Evolutionary conservation across 306 rosid species (phyloP).

Genomic region (Cicer yamashitae): DNA sequence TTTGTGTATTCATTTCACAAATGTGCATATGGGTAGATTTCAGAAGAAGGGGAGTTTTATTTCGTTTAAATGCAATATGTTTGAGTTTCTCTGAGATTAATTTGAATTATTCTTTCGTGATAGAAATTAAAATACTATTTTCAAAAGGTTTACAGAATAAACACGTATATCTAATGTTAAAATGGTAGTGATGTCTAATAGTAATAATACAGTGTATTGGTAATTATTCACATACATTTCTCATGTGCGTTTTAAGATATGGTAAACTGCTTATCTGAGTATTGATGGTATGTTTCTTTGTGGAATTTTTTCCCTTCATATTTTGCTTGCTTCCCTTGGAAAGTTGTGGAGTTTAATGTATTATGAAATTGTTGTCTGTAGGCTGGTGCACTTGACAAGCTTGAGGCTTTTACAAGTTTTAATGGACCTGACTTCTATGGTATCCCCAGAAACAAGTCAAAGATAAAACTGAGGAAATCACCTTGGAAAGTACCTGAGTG

Average conservation of each 20-base stretch:
- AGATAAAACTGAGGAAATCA: slow-evolving; percentile 67
- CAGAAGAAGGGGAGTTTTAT: background rate
- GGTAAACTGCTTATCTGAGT: slow-evolving; percentile 13
- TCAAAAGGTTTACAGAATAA: slow-evolving; percentile 18
- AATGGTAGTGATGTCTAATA: slow-evolving; percentile 6
- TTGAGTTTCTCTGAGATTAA: slow-evolving; percentile 4
- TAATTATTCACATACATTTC: slow-evolving; percentile 16
- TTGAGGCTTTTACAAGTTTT: slow-evolving; percentile 93
- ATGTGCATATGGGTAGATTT: slow-evolving; percentile 23
- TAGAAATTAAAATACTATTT: background rate
- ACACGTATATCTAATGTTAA: background rate
- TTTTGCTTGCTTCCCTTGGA: slow-evolving; percentile 20
- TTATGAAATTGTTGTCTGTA: slow-evolving; percentile 48
- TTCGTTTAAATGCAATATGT: slow-evolving; percentile 8
- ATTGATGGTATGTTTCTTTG: background rate
- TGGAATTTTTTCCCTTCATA: slow-evolving; percentile 1
- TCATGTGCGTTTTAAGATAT: slow-evolving; percentile 20
- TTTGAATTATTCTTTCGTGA: slow-evolving; percentile 4
- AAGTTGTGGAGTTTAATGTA: slow-evolving; percentile 2
- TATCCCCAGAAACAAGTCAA: slow-evolving; percentile 76
- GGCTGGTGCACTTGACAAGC: slow-evolving; percentile 88
- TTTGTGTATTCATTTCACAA: background rate
- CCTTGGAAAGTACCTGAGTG: slow-evolving; percentile 79
- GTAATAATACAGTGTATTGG: background rate
- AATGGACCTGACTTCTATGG: slow-evolving; percentile 99